Conservation (phyloP, 768 basidiomycete genomes). For the Boletus tylopilopsis region DNA sequence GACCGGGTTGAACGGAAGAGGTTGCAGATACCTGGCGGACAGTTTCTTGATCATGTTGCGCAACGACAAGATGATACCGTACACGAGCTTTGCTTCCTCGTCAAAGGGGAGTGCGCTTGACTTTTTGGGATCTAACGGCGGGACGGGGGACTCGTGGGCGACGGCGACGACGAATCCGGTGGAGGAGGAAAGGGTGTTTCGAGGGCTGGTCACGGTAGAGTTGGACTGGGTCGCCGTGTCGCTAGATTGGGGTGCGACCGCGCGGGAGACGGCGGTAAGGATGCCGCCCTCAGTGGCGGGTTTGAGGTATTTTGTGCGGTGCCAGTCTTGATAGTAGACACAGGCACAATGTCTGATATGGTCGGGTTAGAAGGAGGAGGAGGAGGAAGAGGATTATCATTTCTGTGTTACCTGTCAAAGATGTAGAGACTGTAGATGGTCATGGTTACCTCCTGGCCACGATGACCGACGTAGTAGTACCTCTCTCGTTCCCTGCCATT, state of each 20-base stretch:
- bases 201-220: constrained; percentile 51
- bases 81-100: constrained; percentile 96
- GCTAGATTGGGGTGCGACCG: constrained; percentile 41
- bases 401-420: constrained; percentile 64
- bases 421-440: constrained; percentile 93
- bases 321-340: constrained; percentile 96
- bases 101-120: constrained; percentile 79
- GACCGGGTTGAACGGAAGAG: not conserved
- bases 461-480: constrained; percentile 24
- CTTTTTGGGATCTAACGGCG: constrained; percentile 16
- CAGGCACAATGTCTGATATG: constrained; percentile 76
- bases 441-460: constrained; percentile 33
- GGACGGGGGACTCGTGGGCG: constrained; percentile 40
- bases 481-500: constrained; percentile 71
- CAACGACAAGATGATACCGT: constrained; percentile 89
- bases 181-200: constrained; percentile 61
- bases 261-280: constrained; percentile 75
- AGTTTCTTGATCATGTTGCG: constrained; percentile 95
- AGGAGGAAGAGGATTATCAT: too few species aligned
- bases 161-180: constrained; percentile 70
- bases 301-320: constrained; percentile 71
- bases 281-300: constrained; percentile 71
- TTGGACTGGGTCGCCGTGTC: constrained; percentile 29
- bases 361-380: too few species aligned
- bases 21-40: constrained; percentile 57